These are phyloP conservation scores for Tulasnella sp. DNA, from an alignment of 768 basidiomycete species.

Conservation along the genomic window DNA sequence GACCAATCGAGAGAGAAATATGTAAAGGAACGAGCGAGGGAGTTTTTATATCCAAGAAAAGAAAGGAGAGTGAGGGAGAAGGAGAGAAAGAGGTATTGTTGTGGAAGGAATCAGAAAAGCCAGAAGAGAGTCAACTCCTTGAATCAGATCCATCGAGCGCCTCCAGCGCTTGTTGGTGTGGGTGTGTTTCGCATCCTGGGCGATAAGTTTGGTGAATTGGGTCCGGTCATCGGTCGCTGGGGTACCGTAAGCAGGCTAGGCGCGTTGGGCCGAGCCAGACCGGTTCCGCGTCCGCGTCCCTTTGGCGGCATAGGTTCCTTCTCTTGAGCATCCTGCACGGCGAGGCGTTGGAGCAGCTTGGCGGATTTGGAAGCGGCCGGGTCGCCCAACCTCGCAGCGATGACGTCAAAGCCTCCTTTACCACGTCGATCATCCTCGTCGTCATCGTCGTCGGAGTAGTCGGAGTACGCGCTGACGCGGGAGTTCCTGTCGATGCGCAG, in stretches of 20 bases:
- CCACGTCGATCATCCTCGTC: background rate
- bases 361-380: background rate
- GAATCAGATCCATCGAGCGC: background rate
- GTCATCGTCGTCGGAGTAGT: background rate
- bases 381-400: background rate
- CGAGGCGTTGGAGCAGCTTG: background rate
- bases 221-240: slow-evolving; percentile 2
- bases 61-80: background rate
- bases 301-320: background rate
- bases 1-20: background rate
- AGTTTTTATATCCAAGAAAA: slow-evolving; percentile 4
- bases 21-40: background rate
- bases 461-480: background rate
- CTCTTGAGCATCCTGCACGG: background rate
- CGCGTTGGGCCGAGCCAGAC: background rate
- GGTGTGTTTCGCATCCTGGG: background rate
- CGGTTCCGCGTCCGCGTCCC: background rate
- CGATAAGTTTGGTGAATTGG: background rate
- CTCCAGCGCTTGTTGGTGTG: slow-evolving; percentile 3
- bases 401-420: background rate
- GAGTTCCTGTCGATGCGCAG: slow-evolving; percentile 3
- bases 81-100: slow-evolving; percentile 4
- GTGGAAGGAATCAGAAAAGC: background rate
- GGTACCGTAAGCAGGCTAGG: background rate
- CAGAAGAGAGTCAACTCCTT: background rate